A percentile compares a stretch with the other conserved stretches of the same genome.
phyloP scores from a whole-genome alignment of 768 basidiomycete species.

The Leucocoprinus birnbaumii region DNA sequence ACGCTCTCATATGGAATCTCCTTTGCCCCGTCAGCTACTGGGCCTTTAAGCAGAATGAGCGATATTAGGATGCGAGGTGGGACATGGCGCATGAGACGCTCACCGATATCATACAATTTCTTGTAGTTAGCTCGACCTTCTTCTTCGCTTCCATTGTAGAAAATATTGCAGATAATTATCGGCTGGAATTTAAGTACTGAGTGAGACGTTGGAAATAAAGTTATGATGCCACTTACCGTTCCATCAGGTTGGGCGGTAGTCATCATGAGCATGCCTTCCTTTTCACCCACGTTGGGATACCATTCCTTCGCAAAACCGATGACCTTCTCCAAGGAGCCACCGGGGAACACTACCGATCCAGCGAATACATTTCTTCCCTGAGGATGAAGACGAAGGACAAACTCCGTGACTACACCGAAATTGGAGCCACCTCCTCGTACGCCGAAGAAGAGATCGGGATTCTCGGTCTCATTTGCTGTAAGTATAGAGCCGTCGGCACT shows the following conservation, averaged over 20 bases:
- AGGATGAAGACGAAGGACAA: slow-evolving; percentile 45
- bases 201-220: neutral
- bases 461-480: slow-evolving; percentile 31
- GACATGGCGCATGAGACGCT: neutral
- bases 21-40: slow-evolving; percentile 32
- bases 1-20: slow-evolving; percentile 47
- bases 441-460: slow-evolving; percentile 49
- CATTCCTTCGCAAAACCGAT: slow-evolving; percentile 31
- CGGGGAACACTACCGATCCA: slow-evolving; percentile 36
- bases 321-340: slow-evolving; percentile 26
- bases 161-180: slow-evolving; percentile 29
- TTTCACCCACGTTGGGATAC: slow-evolving; percentile 33
- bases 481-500: slow-evolving; percentile 39
- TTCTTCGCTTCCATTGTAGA: slow-evolving; percentile 49
- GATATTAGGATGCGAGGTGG: neutral
- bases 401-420: slow-evolving; percentile 57
- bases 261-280: slow-evolving; percentile 33
- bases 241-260: slow-evolving; percentile 32
- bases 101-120: slow-evolving; percentile 43
- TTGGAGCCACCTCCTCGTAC: slow-evolving; percentile 53
- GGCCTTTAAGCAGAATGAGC: slow-evolving; percentile 29
- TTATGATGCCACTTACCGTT: slow-evolving; percentile 25
- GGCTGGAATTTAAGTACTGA: slow-evolving; percentile 26
- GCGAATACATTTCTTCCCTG: slow-evolving; percentile 48
- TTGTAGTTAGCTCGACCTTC: slow-evolving; percentile 45